Percentiles rank a stretch among this genome's conserved stretches.
Evolutionary conservation across 2,329 filamentous ascomycete genomes (phyloP).

Genomic region (Pseudogymnoascus sp.): DNA sequence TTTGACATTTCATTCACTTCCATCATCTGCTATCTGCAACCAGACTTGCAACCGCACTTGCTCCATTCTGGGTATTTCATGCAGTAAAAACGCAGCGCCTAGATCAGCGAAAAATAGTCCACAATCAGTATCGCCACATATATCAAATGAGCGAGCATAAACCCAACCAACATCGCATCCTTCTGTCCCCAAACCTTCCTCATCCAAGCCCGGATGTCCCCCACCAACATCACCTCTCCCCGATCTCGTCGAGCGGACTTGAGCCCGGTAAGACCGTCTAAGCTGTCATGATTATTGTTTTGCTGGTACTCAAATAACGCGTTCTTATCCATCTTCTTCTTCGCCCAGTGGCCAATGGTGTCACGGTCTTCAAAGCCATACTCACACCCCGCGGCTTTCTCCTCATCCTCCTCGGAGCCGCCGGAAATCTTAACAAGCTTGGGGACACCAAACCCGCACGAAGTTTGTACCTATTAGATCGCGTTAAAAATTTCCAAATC

Average conservation of each 20-base stretch:
- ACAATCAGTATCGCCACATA: background rate
- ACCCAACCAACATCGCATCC: slow-evolving; percentile 14
- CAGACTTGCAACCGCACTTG: background rate
- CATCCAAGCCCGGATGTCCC: slow-evolving; percentile 28
- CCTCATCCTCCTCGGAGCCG: slow-evolving; percentile 29
- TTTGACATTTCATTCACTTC: background rate
- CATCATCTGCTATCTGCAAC: background rate
- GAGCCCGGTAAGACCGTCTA: slow-evolving; percentile 55
- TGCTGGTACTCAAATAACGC: slow-evolving; percentile 50
- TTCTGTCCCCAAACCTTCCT: slow-evolving; percentile 17
- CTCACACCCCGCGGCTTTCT: slow-evolving; percentile 15
- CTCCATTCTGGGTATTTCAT: background rate
- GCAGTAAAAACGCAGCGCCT: background rate
- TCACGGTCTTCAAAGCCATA: slow-evolving; percentile 47
- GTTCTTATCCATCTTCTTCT: slow-evolving; percentile 43
- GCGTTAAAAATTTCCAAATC: background rate
- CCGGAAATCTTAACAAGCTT: slow-evolving; percentile 32
- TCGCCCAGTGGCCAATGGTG: slow-evolving; percentile 48
- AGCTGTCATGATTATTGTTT: slow-evolving; percentile 47
- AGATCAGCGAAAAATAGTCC: background rate
- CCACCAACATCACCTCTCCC: slow-evolving; percentile 42
- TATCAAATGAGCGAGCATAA: slow-evolving; percentile 12
- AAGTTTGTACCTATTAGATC: slow-evolving; percentile 48
- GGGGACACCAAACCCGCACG: slow-evolving; percentile 61
- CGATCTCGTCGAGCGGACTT: slow-evolving; percentile 43